Evolutionary conservation across 371 early-diverging fungal species (phyloP).

Genomic region (Catenaria anguillulae): DNA sequence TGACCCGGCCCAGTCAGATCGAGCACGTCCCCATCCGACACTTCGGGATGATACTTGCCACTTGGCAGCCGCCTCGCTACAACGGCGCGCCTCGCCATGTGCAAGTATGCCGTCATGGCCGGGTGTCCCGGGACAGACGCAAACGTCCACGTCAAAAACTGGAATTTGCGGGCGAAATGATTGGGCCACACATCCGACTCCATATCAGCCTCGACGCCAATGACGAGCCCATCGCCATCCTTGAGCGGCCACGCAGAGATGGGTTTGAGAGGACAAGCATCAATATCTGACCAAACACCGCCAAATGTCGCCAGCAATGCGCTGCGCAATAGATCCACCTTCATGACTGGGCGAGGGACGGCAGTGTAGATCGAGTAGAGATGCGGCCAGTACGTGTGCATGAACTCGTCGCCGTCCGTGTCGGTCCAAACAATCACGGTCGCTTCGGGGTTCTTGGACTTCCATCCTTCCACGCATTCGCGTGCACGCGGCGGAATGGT

Average conservation of each 20-base stretch:
- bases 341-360: conserved; percentile 5
- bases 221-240: background rate
- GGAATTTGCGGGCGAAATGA: background rate
- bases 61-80: too few relatives aligned
- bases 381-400: background rate
- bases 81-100: background rate
- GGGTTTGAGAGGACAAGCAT: conserved; percentile 6
- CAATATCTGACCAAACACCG: conserved; percentile 10
- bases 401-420: conserved; percentile 6
- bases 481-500: background rate
- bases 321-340: conserved; percentile 10
- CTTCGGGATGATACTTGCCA: background rate
- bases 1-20: background rate
- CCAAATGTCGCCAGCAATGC: conserved; percentile 13
- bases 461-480: background rate
- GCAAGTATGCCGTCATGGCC: background rate
- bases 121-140: background rate
- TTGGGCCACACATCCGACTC: background rate
- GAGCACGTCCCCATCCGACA: background rate
- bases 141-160: background rate
- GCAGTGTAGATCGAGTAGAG: background rate
- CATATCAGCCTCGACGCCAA: background rate
- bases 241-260: background rate
- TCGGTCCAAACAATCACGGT: conserved; percentile 10
- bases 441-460: background rate